Evolutionary conservation across 495 filamentous ascomycete genomes (phyloP).

Genomic region (Penicillium silybi): DNA sequence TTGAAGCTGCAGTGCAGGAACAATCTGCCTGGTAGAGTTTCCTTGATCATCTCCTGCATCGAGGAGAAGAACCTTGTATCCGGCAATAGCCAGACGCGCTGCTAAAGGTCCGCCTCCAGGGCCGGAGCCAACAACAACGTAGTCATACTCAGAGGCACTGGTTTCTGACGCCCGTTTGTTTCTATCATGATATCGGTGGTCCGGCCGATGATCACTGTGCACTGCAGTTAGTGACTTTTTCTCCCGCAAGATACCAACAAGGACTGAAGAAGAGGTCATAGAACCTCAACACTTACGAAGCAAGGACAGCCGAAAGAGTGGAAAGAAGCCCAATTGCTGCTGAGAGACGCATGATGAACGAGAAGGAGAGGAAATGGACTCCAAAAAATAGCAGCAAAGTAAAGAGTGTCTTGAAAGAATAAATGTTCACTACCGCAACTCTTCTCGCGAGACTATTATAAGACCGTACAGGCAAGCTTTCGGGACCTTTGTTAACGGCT

Average conservation of each 20-base stretch:
- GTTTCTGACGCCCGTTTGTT: slow-evolving; percentile 1
- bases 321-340: slow-evolving; percentile 14
- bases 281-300: slow-evolving; percentile 16
- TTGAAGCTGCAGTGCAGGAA: slow-evolving; percentile 35
- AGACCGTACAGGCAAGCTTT: too few relatives aligned
- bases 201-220: neutral
- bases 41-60: slow-evolving; percentile 61
- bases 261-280: neutral
- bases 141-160: slow-evolving; percentile 47
- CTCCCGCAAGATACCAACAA: too few relatives aligned
- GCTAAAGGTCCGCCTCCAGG: slow-evolving; percentile 61
- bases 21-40: slow-evolving; percentile 28
- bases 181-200: slow-evolving; percentile 6
- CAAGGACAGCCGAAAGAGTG: slow-evolving; percentile 12
- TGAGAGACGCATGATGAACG: slow-evolving; percentile 17
- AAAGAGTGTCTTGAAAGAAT: slow-evolving; percentile 1
- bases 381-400: neutral
- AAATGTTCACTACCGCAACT: neutral
- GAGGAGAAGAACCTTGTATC: slow-evolving; percentile 54
- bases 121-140: slow-evolving; percentile 61
- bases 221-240: neutral
- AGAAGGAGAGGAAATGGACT: neutral
- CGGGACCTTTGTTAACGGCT: neutral
- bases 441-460: too few relatives aligned
- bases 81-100: slow-evolving; percentile 54